A percentile compares a stretch with the other conserved stretches of the same genome.
These are phyloP conservation scores for Casuarina equisetifolia DNA, from an alignment of 306 rosid species.

Conservation along the genomic window DNA sequence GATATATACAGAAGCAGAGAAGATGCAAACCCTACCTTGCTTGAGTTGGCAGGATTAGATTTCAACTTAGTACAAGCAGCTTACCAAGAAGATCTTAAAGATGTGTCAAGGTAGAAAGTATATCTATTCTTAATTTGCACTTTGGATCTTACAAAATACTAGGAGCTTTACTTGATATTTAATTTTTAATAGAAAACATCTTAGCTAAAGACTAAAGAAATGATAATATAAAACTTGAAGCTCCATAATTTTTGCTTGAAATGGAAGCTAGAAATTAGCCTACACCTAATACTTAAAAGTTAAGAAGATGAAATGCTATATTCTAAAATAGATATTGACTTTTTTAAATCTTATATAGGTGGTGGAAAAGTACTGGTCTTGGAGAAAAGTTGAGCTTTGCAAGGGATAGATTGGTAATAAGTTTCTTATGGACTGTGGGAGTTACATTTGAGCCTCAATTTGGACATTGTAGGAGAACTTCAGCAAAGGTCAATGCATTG, in stretches of 20 bases:
- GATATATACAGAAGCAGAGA: conserved; percentile 11
- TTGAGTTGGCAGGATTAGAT: conserved; percentile 10
- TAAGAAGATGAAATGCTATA: not conserved
- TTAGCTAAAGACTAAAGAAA: too few relatives aligned
- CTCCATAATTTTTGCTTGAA: too few relatives aligned
- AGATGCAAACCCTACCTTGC: not conserved
- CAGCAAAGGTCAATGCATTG: not conserved
- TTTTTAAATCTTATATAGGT: not conserved
- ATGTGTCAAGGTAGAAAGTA: conserved; percentile 1
- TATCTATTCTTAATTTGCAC: not conserved
- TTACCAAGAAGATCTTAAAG: conserved; percentile 18
- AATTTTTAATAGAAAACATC: too few relatives aligned
- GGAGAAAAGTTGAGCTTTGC: conserved; percentile 24
- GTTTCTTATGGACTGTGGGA: conserved; percentile 11
- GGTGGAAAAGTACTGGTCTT: conserved; percentile 16
- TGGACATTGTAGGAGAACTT: not conserved
- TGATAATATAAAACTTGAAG: not conserved
- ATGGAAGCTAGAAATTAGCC: too few relatives aligned
- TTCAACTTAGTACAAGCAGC: conserved; percentile 19
- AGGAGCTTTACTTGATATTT: not conserved
- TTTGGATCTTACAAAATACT: not conserved
- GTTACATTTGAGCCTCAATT: conserved; percentile 1
- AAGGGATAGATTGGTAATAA: conserved; percentile 8
- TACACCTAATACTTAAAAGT: too few relatives aligned
- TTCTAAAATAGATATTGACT: not conserved